Conservation (phyloP, 2,329 filamentous ascomycete genomes). For the Seiridium cupressi region DNA sequence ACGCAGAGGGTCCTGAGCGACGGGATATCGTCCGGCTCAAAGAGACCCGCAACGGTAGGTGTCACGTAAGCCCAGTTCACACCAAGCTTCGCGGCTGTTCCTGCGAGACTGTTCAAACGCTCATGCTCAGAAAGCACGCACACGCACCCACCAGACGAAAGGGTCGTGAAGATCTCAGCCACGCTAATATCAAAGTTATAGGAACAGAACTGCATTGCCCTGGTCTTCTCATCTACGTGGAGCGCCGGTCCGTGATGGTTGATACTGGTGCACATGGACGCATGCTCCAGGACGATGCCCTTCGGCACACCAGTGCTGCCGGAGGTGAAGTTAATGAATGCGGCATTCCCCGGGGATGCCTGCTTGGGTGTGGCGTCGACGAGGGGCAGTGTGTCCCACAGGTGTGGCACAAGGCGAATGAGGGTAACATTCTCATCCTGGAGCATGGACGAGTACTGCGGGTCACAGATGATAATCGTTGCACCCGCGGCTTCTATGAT, state of each 20-base stretch:
- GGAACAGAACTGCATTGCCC: background rate
- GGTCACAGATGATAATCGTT: too few species aligned
- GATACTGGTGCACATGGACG: background rate
- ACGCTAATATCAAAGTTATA: background rate
- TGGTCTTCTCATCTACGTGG: background rate
- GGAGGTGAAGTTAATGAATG: constrained; percentile 2
- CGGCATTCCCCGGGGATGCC: background rate
- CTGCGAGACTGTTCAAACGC: background rate
- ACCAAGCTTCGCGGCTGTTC: background rate
- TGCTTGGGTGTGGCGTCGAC: background rate
- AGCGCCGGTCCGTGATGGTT: background rate
- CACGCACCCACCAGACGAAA: background rate
- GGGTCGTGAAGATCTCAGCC: background rate
- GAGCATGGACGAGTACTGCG: too few species aligned
- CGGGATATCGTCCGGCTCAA: background rate
- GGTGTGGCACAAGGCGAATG: background rate
- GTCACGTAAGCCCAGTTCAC: background rate
- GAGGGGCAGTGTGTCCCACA: background rate
- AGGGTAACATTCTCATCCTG: background rate
- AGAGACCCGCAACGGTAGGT: background rate
- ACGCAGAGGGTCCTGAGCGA: background rate
- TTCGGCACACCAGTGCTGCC: constrained; percentile 5
- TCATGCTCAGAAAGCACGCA: background rate
- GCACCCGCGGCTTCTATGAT: background rate
- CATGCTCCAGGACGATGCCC: constrained; percentile 1